Conservation (phyloP, 1,284 basidiomycete species). For the Rhodotorula glutinis region DNA sequence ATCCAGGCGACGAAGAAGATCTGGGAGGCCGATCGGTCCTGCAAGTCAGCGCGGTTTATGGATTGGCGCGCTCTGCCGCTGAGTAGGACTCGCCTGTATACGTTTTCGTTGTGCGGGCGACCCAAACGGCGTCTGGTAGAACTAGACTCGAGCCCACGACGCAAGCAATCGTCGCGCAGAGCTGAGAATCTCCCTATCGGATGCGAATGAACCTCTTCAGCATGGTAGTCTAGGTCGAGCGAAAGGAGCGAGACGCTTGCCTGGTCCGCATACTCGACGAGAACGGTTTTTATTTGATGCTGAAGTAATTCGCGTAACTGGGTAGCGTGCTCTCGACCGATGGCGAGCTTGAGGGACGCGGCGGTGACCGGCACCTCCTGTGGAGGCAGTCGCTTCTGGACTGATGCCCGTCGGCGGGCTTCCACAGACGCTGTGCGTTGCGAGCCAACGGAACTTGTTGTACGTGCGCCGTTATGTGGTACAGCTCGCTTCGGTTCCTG, state of each 20-base stretch:
- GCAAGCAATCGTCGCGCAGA: constrained; percentile 31
- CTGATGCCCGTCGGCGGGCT: neutral
- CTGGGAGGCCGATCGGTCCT: constrained; percentile 6
- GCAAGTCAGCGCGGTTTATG: neutral
- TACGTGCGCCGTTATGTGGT: too few relatives aligned
- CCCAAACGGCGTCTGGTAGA: constrained; percentile 20
- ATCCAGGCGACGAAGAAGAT: constrained; percentile 23
- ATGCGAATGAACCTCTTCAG: too few relatives aligned
- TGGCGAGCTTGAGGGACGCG: constrained; percentile 4
- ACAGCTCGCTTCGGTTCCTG: too few relatives aligned
- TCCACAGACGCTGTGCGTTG: neutral
- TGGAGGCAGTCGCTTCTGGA: neutral
- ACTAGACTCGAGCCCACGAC: constrained; percentile 16
- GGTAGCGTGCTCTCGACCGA: neutral
- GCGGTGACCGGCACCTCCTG: neutral
- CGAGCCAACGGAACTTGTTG: too few relatives aligned
- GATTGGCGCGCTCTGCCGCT: too few relatives aligned
- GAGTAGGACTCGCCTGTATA: constrained; percentile 27
- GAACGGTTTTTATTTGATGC: constrained; percentile 11
- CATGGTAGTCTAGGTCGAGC: too few relatives aligned
- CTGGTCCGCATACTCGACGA: constrained; percentile 33
- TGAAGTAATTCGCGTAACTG: constrained; percentile 19
- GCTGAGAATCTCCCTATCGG: constrained; percentile 39
- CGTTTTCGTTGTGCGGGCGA: constrained; percentile 31
- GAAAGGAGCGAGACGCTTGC: constrained; percentile 1